Percentiles rank a stretch among this genome's conserved stretches.
Evolutionary conservation across 1,284 basidiomycete species (phyloP).

Genomic region (Sporisorium reilianum): DNA sequence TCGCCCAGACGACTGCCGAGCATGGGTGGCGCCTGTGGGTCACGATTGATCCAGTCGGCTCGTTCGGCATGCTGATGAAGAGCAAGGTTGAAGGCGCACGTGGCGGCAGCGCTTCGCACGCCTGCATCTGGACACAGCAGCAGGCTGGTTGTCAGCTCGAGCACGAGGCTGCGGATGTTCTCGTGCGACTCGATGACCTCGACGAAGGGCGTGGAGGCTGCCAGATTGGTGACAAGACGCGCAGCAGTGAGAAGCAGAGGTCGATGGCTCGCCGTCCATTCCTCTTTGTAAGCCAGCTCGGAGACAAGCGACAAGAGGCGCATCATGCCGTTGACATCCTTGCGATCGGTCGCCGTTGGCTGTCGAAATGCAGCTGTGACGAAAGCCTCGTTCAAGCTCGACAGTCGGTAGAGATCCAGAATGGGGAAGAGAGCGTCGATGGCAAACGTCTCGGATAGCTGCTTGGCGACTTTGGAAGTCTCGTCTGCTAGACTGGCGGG

Average conservation of each 20-base stretch:
- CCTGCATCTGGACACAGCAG: slow-evolving; percentile 78
- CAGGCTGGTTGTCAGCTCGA: slow-evolving; percentile 75
- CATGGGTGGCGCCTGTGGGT: slow-evolving; percentile 71
- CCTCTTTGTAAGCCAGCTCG: slow-evolving; percentile 55
- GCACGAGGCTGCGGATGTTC: slow-evolving; percentile 66
- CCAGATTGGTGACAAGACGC: slow-evolving; percentile 80
- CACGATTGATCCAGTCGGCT: slow-evolving; percentile 37
- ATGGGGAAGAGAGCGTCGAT: slow-evolving; percentile 80
- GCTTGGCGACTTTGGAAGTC: slow-evolving; percentile 9
- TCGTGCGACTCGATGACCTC: slow-evolving; percentile 74
- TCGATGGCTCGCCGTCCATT: slow-evolving; percentile 74
- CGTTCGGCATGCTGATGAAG: slow-evolving; percentile 51
- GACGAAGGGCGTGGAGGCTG: slow-evolving; percentile 72
- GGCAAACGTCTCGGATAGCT: slow-evolving; percentile 71
- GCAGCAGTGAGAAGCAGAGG: slow-evolving; percentile 74
- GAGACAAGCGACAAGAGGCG: slow-evolving; percentile 26
- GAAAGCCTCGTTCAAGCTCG: slow-evolving; percentile 75
- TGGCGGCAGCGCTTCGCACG: slow-evolving; percentile 83
- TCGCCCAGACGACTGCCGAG: slow-evolving; percentile 74
- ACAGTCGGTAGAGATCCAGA: slow-evolving; percentile 85
- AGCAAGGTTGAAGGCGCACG: slow-evolving; percentile 81
- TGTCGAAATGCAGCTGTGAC: slow-evolving; percentile 16
- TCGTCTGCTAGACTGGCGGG: slow-evolving; percentile 9
- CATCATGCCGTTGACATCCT: slow-evolving; percentile 21
- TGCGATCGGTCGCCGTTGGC: slow-evolving; percentile 12